Base-by-base conservation (phyloP, 1,139 yeast species). In the Lodderomyces beijingensis region DNA sequence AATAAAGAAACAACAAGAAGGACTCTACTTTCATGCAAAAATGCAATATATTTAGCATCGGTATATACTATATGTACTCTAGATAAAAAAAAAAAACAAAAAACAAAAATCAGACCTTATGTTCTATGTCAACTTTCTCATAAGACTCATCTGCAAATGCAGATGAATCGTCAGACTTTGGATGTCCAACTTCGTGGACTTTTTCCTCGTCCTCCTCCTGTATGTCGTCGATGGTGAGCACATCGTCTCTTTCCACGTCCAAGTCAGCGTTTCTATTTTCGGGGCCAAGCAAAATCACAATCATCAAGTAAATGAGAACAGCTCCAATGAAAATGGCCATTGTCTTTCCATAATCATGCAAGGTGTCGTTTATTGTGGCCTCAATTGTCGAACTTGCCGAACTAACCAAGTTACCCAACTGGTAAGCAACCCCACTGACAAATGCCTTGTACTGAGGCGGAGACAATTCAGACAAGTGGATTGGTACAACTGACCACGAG, bases 351-450 rank as follows among this genome's bases (percentile, higher is more conserved):
- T 62, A 62, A 44, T 62, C 52, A 39, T 49, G 53, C 25, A 46
- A 41, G 9, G 40, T 39, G 17, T 43, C 47, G 25, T 36, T 40
- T 46, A 85, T 72, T 7, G 80, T 77, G 13, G 88, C 64, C 58
- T 84, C 93, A 44, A 85, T 85, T 9, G 95, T 85, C 2, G 93
- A 78, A 4, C 89, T 78, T 2, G 94, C 94, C 30, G 89, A 79
- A 4, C 89, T 79, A 13, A 84, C 85, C 49, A 85, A 70, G 58
- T 84, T 85, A 67, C 95, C 95, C 47, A 85, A 70, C 59, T 85
- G 95, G 51, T 85, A 85, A 16, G 88, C 69, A 33, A 77, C 72
- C 51, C 95, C 95, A 30, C 75, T 77, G 33, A 81, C 79, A 44
- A 83, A 78, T 3, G 89, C 68, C 53, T 84, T 71, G 59, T 79